Evolutionary conservation across 2,329 filamentous ascomycete species (phyloP), one percentile per base, ranked within the genome.

Genomic region (Fusarium irregulare): DNA sequence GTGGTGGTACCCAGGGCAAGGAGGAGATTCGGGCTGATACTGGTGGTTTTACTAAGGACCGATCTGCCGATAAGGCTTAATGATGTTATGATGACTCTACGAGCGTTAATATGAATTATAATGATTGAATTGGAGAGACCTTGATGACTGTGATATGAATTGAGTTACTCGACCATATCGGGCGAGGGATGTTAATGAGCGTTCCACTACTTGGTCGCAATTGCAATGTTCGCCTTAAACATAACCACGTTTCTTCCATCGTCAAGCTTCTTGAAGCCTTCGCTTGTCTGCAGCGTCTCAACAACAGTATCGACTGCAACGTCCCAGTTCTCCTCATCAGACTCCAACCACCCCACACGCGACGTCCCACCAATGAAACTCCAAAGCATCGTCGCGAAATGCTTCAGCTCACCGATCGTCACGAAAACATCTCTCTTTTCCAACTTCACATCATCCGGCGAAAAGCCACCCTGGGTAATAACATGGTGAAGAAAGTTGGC

Each of bases 321-420:
- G 6, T 64, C 54, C 65, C 64, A 68, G 6, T 56, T 41, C 16
- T 51, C 49, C 2, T 68, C 59, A 49, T 68, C 65, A 0, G 54
- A 56, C 16, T 60, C 13, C 3, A 68, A 16, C 64, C 65, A 68
- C 6, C 65, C 65, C 1, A 18, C 59, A 14, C 40, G 34, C 0
- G 62, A 62, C 2, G 30, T 68, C 0, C 65, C 65, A 2, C 53
- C 65, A 11, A 68, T 64, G 0, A 68, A 68, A 1, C 64, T 68
- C 65, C 64, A 68, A 0, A 63, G 21, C 62, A 68, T 63, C 0
- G 27, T 51, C 4, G 63, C 25, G 4, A 68, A 68, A 4, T 30
- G 44, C 5, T 13, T 30, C 1, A 68, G n/a, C 13, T 58, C 44
- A 3, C 59, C 59, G 7, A 64, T 7, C 1, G 59, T 60, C 3